These are phyloP conservation scores for Wallacemonas sp. DNA, from an alignment of 208 protist genomes.

Conservation along the genomic window DNA sequence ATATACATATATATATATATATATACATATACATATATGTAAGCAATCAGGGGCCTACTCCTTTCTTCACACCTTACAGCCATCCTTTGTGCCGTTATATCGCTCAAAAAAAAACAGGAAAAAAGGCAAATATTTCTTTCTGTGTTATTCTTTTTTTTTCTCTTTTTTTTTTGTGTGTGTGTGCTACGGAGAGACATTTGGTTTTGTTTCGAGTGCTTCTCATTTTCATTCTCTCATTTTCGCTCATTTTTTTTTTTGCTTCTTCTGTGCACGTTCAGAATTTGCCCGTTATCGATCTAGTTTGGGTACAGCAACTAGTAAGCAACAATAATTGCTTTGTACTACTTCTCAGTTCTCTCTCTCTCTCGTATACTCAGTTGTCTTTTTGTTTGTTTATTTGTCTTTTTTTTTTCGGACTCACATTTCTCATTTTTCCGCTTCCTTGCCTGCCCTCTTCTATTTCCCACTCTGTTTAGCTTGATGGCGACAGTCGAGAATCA, in stretches of 20 bases:
- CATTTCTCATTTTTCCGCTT: background rate
- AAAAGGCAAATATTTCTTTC: background rate
- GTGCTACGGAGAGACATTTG: background rate
- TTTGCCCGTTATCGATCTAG: background rate
- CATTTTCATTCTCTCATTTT: background rate
- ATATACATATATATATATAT: background rate
- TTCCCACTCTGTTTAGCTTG: background rate
- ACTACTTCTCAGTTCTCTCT: background rate
- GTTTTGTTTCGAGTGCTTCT: background rate
- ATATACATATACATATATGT: background rate
- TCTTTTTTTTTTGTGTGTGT: background rate
- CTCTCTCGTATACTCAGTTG: too few species aligned
- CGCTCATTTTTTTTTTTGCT: conserved; percentile 8
- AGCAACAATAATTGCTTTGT: too few species aligned
- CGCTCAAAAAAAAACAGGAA: too few species aligned
- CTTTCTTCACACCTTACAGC: background rate
- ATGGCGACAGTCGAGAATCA: background rate
- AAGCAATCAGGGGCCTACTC: background rate
- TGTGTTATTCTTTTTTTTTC: conserved; percentile 10
- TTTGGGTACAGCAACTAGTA: too few species aligned
- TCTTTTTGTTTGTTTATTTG: background rate
- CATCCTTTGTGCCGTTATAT: background rate
- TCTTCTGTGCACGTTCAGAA: background rate
- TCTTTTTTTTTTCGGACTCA: background rate
- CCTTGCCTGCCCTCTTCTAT: background rate